These are phyloP conservation scores for Magnolia officinalis DNA, from an alignment of 164 flowering plant species.

Conservation along the genomic window DNA sequence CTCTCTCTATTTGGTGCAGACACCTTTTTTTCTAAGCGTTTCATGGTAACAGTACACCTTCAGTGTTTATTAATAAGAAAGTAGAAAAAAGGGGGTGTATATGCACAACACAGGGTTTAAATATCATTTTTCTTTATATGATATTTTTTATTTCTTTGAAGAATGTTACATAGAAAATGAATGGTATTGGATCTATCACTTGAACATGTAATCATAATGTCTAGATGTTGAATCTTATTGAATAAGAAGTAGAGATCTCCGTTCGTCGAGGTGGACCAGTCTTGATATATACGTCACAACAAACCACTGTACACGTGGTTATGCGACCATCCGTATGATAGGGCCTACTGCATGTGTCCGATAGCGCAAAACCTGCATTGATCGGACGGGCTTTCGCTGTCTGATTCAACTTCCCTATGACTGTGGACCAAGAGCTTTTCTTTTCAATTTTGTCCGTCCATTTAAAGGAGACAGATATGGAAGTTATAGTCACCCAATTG, in stretches of 20 bases:
- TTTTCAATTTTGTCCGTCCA: no score
- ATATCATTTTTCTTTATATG: no score
- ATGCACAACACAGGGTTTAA: background rate
- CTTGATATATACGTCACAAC: background rate
- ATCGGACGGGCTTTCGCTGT: background rate
- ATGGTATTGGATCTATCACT: background rate
- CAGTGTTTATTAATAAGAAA: background rate
- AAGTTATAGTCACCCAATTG: no score
- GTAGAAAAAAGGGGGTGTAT: background rate
- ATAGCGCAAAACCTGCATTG: background rate
- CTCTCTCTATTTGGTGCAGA: background rate
- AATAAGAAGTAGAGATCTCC: background rate
- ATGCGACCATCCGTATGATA: background rate
- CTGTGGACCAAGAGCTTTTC: background rate
- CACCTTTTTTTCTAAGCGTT: background rate
- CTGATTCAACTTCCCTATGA: no score
- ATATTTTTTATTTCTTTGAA: background rate
- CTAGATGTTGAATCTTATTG: background rate
- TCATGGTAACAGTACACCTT: background rate
- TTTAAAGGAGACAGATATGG: no score
- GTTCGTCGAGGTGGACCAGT: background rate
- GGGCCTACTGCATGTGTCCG: background rate
- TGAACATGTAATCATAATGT: background rate
- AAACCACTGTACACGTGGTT: background rate
- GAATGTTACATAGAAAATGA: background rate